phyloP scores from a whole-genome alignment of 2,329 filamentous ascomycete species.

The Ascosphaera aggregata region DNA sequence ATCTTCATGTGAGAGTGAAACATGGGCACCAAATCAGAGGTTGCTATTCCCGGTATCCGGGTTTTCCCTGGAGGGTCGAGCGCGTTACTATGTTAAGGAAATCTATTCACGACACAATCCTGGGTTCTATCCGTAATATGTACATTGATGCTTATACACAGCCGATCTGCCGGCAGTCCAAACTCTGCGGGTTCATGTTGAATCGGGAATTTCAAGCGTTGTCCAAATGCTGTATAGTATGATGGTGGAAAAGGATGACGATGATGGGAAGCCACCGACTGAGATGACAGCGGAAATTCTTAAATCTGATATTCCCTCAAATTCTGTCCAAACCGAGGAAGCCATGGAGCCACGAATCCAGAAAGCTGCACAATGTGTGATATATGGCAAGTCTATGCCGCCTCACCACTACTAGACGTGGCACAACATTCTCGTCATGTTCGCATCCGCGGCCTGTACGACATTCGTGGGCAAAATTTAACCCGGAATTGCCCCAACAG shows the following conservation, averaged over 20 bases:
- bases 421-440: background rate
- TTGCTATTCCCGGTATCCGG: background rate
- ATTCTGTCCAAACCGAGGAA: too few relatives aligned
- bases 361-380: background rate
- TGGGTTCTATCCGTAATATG: too few relatives aligned
- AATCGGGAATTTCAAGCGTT: too few relatives aligned
- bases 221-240: too few relatives aligned
- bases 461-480: background rate
- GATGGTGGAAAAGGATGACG: too few relatives aligned
- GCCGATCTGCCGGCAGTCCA: too few relatives aligned
- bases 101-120: background rate
- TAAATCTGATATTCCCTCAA: too few relatives aligned
- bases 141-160: too few relatives aligned
- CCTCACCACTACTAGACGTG: background rate
- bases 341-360: background rate
- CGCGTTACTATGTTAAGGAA: background rate
- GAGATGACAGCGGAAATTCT: too few relatives aligned
- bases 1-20: slow-evolving; percentile 1
- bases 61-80: background rate
- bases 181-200: too few relatives aligned
- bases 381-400: background rate
- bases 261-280: too few relatives aligned
- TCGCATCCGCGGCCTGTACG: background rate
- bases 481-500: background rate
- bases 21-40: background rate